Base-by-base conservation (phyloP, 2,329 filamentous ascomycete species). In the Lachnellula willkommii region DNA sequence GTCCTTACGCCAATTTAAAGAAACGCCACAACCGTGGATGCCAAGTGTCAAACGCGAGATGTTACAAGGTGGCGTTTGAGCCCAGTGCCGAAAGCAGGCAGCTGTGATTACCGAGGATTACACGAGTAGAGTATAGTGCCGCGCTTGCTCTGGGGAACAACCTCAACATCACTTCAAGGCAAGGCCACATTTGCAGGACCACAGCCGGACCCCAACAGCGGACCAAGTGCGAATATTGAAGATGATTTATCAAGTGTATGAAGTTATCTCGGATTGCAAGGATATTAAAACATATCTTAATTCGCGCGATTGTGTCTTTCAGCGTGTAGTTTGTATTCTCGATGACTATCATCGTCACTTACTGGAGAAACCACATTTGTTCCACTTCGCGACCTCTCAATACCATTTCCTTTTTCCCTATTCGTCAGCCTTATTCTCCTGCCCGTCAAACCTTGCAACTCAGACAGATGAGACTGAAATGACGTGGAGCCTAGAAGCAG, bases 31-130 rank as follows among this genome's bases (percentile, higher is more conserved):
- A 32, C 50, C 39, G 54, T 40, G 20, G 47, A 50, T 37, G 35
- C 54, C 36, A 20, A 35, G 37, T 56, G 49, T 49, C 42, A 26
- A 39, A 49, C 49, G 39, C 35, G 22, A 28, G 43, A 17, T 56
- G 54, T 56, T 39, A 50, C 54, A 55, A 12, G 11, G 53, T 36
- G 24, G 22, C 12, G 47, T 55, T 55, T 55, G 53, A 55, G 22
- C 6, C 5, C n/a, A 12, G 22, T 17, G 14, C 12, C 22, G 22
- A 14, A 47, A 22, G 22, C 17, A 24, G 45, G 37, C 15, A 3
- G 15, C 37, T 40, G 37, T 26, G 45, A 47, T 12, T 20, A 20
- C 20, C 20, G 20, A 20, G 20, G 20, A 20, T 20, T 20, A 20
- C 20, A 20, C 20, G 20, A 20, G 20, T 20, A 20, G 20, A 20